phyloP scores from a whole-genome alignment of 805 yeast species.

The Maudiozyma bulderi region DNA sequence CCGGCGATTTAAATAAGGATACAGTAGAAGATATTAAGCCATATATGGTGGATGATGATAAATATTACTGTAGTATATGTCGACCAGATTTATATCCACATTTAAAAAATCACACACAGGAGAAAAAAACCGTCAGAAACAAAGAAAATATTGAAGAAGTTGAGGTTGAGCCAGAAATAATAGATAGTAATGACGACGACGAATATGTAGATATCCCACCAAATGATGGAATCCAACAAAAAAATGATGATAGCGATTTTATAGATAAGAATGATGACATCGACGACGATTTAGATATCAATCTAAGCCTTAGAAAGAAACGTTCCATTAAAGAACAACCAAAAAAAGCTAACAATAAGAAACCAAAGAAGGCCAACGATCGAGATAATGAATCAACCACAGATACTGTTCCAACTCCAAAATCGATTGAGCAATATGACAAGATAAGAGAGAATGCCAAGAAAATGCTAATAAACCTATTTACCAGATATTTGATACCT shows the following conservation, averaged over 20 bases:
- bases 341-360: background rate
- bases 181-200: conserved; percentile 8
- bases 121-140: background rate
- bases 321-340: background rate
- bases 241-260: background rate
- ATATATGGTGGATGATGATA: conserved; percentile 32
- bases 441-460: conserved; percentile 41
- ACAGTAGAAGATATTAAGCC: conserved; percentile 15
- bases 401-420: background rate
- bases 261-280: background rate
- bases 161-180: conserved; percentile 5
- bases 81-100: conserved; percentile 32
- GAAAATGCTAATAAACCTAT: conserved; percentile 41
- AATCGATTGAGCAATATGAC: conserved; percentile 6
- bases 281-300: background rate
- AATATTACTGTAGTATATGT: conserved; percentile 49
- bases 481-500: conserved; percentile 31
- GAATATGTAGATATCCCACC: conserved; percentile 6
- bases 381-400: background rate
- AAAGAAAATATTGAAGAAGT: background rate
- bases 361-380: background rate
- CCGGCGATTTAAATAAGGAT: conserved; percentile 23
- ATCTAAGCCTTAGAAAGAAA: conserved; percentile 2
- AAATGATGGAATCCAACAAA: background rate
- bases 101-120: conserved; percentile 8